phyloP scores from a whole-genome alignment of 257 asterid genomes.

The Solanum peruvianum region DNA sequence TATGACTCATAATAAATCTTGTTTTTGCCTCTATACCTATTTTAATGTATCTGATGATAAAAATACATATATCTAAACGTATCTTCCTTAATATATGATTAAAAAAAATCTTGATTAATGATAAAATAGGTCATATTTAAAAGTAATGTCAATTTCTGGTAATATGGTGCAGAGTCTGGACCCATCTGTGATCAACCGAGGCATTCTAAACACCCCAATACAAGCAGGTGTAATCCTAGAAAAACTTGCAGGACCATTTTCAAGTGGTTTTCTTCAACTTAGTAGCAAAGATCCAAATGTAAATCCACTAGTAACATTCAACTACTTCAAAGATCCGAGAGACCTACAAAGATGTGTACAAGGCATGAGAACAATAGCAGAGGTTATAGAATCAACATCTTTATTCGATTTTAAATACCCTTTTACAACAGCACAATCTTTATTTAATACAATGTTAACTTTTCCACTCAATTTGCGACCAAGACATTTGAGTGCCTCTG shows the following conservation, averaged over 20 bases:
- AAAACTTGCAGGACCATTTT: conserved; percentile 56
- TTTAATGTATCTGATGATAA: no score
- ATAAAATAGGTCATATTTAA: no score
- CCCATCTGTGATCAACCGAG: background rate
- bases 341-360: conserved; percentile 55
- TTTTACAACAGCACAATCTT: conserved; percentile 16
- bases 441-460: conserved; percentile 20
- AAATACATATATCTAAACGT: no score
- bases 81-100: no score
- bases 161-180: conserved; percentile 11
- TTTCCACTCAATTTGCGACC: conserved; percentile 38
- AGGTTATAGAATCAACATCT: conserved; percentile 33
- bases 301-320: conserved; percentile 70
- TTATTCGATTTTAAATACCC: conserved; percentile 36
- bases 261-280: conserved; percentile 56
- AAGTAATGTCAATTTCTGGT: background rate
- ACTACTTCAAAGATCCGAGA: conserved; percentile 60
- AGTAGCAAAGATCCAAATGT: conserved; percentile 36
- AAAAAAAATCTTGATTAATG: no score
- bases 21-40: no score
- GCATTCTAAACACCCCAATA: background rate
- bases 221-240: conserved; percentile 39
- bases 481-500: conserved; percentile 20
- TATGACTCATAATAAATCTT: background rate
- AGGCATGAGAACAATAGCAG: conserved; percentile 39